phyloP scores from a whole-genome alignment of 2,329 filamentous ascomycete species.

The Emmonsiellopsis sp. region DNA sequence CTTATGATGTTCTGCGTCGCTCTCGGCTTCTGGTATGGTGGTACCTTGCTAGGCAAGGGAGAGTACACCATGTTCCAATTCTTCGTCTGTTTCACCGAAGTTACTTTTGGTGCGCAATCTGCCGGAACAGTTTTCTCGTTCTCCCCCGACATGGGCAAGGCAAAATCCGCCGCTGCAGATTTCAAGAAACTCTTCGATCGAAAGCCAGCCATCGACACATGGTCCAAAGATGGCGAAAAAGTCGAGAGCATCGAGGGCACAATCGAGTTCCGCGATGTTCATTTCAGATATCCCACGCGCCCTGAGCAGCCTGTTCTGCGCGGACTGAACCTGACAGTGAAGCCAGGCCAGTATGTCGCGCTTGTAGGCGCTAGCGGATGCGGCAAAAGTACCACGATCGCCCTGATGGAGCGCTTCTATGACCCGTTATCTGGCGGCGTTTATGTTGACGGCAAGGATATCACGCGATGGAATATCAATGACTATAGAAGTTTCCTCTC shows the following conservation, averaged over 20 bases:
- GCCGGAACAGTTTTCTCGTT: slow-evolving; percentile 85
- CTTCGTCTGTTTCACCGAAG: slow-evolving; percentile 79
- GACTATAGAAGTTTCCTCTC: slow-evolving; percentile 77
- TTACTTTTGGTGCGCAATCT: slow-evolving; percentile 88
- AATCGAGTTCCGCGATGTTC: slow-evolving; percentile 84
- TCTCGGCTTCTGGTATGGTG: slow-evolving; percentile 88
- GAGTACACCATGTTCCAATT: slow-evolving; percentile 80
- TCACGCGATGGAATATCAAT: slow-evolving; percentile 71
- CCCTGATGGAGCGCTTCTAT: slow-evolving; percentile 88
- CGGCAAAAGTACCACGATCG: slow-evolving; percentile 90
- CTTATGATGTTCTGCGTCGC: slow-evolving; percentile 76
- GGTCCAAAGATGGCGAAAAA: slow-evolving; percentile 59
- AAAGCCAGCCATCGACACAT: slow-evolving; percentile 71
- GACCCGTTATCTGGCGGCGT: slow-evolving; percentile 74
- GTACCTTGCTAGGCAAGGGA: slow-evolving; percentile 58
- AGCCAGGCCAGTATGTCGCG: slow-evolving; percentile 48
- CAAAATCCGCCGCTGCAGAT: slow-evolving; percentile 70
- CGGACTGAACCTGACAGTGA: slow-evolving; percentile 55
- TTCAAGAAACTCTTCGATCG: slow-evolving; percentile 79
- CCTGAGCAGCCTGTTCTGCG: slow-evolving; percentile 87
- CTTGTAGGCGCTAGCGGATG: slow-evolving; percentile 91
- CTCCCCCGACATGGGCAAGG: slow-evolving; percentile 88
- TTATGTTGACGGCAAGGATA: slow-evolving; percentile 73
- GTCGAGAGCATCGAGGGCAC: slow-evolving; percentile 60
- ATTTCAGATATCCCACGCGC: slow-evolving; percentile 88